Evolutionary conservation across 768 basidiomycete species (phyloP).

Genomic region (Boletus tomentosulus): DNA sequence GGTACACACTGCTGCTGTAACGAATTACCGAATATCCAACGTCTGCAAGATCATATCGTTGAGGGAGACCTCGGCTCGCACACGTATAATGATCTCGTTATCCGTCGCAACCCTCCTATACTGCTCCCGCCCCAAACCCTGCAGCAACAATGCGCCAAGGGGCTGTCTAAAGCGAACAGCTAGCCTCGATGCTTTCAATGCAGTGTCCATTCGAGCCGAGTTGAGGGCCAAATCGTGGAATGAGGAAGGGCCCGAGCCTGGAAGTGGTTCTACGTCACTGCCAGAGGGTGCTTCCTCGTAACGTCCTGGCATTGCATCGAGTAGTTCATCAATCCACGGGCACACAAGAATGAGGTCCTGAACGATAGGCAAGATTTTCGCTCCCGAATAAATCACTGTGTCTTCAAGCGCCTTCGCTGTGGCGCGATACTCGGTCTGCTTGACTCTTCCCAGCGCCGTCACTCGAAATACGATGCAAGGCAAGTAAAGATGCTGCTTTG

Average conservation of each 20-base stretch:
- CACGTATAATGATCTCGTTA: slow-evolving; percentile 7
- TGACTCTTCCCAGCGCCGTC: neutral
- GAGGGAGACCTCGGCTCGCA: slow-evolving; percentile 2
- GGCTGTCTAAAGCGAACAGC: slow-evolving; percentile 11
- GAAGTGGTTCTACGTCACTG: neutral
- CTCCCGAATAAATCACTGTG: slow-evolving; percentile 4
- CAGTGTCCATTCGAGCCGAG: neutral
- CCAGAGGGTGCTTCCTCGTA: neutral
- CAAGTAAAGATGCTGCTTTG: slow-evolving; percentile 5
- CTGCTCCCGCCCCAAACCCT: neutral
- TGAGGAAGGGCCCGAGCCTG: neutral
- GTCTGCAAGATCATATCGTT: slow-evolving; percentile 5
- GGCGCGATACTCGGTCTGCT: slow-evolving; percentile 3
- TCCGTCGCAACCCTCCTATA: slow-evolving; percentile 16
- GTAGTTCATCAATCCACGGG: slow-evolving; percentile 18
- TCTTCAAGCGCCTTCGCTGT: slow-evolving; percentile 9
- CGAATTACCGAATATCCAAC: slow-evolving; percentile 2
- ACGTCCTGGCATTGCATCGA: neutral
- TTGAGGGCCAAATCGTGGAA: too few species aligned
- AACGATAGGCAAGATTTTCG: neutral
- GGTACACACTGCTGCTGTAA: neutral
- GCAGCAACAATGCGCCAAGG: slow-evolving; percentile 13
- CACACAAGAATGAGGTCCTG: slow-evolving; percentile 13
- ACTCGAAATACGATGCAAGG: slow-evolving; percentile 20
- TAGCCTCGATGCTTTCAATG: neutral